Conservation (phyloP, 306 rosid species). For the Corylus avellana region DNA sequence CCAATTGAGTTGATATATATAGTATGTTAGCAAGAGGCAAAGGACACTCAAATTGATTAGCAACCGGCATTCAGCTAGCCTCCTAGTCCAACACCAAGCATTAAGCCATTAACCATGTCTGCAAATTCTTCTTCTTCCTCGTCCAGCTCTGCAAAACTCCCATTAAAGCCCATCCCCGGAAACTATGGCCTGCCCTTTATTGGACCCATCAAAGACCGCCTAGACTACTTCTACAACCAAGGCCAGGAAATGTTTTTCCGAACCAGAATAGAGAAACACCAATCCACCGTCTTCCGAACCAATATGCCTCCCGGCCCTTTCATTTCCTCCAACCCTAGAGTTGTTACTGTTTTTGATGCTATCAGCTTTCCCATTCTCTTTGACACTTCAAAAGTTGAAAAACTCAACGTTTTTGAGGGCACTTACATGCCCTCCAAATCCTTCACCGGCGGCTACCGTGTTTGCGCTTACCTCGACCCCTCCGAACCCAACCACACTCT, state of each 20-base stretch:
- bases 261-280: slow-evolving; percentile 32
- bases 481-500: slow-evolving; percentile 49
- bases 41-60: too few species aligned
- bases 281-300: slow-evolving; percentile 67
- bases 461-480: slow-evolving; percentile 64
- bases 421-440: slow-evolving; percentile 75
- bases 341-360: slow-evolving; percentile 59
- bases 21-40: too few species aligned
- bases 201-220: slow-evolving; percentile 57
- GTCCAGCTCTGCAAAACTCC: slow-evolving; percentile 17
- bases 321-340: slow-evolving; percentile 53
- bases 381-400: slow-evolving; percentile 57
- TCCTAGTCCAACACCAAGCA: too few species aligned
- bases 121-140: neutral
- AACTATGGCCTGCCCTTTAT: slow-evolving; percentile 53
- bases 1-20: too few species aligned
- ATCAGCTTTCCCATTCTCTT: slow-evolving; percentile 60
- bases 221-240: slow-evolving; percentile 65
- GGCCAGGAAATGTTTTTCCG: slow-evolving; percentile 61
- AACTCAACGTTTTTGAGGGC: slow-evolving; percentile 61
- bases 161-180: slow-evolving; percentile 64
- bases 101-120: neutral
- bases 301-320: slow-evolving; percentile 85
- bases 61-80: too few species aligned
- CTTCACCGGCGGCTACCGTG: slow-evolving; percentile 70